Evolutionary conservation across 2,329 filamentous ascomycete genomes (phyloP), one percentile per base, ranked within the genome.

Genomic region (Mycosphaerella sp.): DNA sequence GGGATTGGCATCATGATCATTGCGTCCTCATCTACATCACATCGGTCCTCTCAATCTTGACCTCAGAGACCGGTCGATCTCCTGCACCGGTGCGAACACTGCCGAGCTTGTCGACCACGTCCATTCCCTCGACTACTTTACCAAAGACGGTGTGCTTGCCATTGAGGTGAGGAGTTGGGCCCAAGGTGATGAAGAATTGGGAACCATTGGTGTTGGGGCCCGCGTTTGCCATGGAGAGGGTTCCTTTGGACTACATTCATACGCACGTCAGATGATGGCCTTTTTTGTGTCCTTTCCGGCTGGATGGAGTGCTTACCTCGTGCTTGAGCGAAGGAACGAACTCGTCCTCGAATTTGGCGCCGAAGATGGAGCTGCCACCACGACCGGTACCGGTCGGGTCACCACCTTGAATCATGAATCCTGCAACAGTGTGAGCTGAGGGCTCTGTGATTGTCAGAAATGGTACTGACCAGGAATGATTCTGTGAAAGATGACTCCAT

Each of bases 131-230:
- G 44, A 88, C 78, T 2, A 97, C 91, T 70, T 87, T 85, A 49
- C 92, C 93, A 66, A 97, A 97, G 17, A 97, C 91, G 55, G 95
- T 90, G 71, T 98, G 93, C 74, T 96, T 96, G 68, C 81, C 82
- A 17, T 97, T 87, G 17, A 97, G 76, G 68, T 95, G 95, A 2
- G 89, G 88, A 0, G 91, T 93, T 85, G 79, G 90, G 48, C 50
- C 54, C 10, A 66, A 58, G 0, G 91, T 97, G 75, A 97, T 92
- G 78, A 98, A 98, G 78, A 98, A 97, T 68, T 97, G 93, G 55
- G 83, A 90, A 42, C 93, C 93, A 70, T 97, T 97, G 61, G 89
- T 92, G 73, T 95, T 86, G 50, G 88, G 87, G 0, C 91, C 92
- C 23, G 87, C 86, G 69, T 96, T 96, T 43, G 93, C 93, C 93